Evolutionary conservation across 805 yeast species (phyloP).

Genomic region (Sugiyamaella marilandica): DNA sequence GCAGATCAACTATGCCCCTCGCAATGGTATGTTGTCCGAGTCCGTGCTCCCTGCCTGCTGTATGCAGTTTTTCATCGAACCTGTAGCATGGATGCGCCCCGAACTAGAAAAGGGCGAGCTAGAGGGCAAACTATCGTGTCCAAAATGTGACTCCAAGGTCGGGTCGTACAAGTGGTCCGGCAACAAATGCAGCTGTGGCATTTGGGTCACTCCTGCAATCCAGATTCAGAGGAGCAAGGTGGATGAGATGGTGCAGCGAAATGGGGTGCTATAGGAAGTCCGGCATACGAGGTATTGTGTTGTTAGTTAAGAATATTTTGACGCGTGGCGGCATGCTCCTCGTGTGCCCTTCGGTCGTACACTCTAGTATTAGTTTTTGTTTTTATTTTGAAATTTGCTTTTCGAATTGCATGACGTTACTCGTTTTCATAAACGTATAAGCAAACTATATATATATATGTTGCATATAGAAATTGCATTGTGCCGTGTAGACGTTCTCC

Average conservation of each 20-base stretch:
- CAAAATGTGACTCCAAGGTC: slow-evolving; percentile 75
- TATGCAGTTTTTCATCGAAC: slow-evolving; percentile 85
- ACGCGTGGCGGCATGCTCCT: not conserved
- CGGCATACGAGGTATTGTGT: slow-evolving; percentile 7
- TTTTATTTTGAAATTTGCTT: not conserved
- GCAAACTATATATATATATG: not conserved
- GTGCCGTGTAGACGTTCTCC: not conserved
- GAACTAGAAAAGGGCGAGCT: slow-evolving; percentile 69
- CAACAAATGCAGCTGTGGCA: slow-evolving; percentile 87
- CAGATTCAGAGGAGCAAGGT: slow-evolving; percentile 77
- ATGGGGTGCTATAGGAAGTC: slow-evolving; percentile 10
- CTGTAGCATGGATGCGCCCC: slow-evolving; percentile 84
- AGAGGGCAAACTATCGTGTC: slow-evolving; percentile 85
- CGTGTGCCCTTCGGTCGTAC: not conserved
- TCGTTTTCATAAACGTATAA: too few relatives aligned
- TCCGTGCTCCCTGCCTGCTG: slow-evolving; percentile 40
- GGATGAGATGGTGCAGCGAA: slow-evolving; percentile 45
- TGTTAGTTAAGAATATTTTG: not conserved
- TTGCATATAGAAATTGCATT: slow-evolving; percentile 1
- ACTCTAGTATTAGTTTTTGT: not conserved
- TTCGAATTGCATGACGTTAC: not conserved
- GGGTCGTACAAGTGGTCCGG: slow-evolving; percentile 97
- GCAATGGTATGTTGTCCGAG: slow-evolving; percentile 21
- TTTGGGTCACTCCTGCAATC: slow-evolving; percentile 92
- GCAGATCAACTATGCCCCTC: slow-evolving; percentile 15